Conservation (phyloP, 768 basidiomycete genomes). For the Tulasnella sp. region DNA sequence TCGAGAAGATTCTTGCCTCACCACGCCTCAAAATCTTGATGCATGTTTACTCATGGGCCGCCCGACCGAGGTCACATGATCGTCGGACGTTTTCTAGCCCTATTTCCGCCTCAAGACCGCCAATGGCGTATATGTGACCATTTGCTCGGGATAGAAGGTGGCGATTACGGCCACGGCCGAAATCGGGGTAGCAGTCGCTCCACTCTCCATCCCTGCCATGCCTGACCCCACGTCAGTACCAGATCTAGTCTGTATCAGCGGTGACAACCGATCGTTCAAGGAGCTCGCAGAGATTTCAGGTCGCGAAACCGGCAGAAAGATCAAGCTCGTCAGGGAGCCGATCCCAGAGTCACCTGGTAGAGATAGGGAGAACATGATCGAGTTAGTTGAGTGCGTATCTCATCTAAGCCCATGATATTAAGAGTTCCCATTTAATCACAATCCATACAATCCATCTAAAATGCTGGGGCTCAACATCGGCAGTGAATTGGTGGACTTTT, state of each 20-base stretch:
- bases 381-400: no score
- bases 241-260: background rate
- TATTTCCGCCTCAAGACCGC: background rate
- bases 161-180: constrained; percentile 1
- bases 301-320: background rate
- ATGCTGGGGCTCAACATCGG: background rate
- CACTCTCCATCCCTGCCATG: background rate
- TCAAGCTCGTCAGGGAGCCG: background rate
- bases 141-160: background rate
- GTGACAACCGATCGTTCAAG: background rate
- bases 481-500: constrained; percentile 21
- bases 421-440: no score
- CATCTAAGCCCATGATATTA: no score
- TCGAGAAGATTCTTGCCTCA: no score
- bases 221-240: background rate
- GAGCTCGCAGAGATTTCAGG: background rate
- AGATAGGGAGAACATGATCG: no score
- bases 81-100: background rate
- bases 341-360: no score
- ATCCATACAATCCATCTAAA: constrained; percentile 3
- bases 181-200: background rate
- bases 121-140: background rate
- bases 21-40: no score
- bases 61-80: background rate
- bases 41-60: background rate